Conservation (phyloP, 2,329 filamentous ascomycete genomes). For the Arthrobotrys sinensis region DNA sequence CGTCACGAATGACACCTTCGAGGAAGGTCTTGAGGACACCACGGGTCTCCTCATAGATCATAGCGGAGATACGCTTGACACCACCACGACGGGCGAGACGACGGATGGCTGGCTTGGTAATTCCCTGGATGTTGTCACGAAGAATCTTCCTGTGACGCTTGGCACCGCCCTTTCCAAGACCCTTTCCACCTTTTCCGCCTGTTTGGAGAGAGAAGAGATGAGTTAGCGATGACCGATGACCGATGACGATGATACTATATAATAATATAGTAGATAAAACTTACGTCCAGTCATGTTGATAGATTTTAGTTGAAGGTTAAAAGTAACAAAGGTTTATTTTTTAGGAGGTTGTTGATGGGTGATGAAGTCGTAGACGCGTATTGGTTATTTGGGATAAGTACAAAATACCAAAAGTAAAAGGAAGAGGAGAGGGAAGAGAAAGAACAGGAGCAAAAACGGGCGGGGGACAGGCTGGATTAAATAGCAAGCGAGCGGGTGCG, state of each 20-base stretch:
- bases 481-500: constrained; percentile 53
- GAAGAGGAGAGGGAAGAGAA: constrained; percentile 1
- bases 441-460: constrained; percentile 30
- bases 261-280: constrained; percentile 21
- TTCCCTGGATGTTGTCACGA: constrained; percentile 99
- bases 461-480: constrained; percentile 47
- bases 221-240: constrained; percentile 68
- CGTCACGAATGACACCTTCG: constrained; percentile 82
- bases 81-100: constrained; percentile 99
- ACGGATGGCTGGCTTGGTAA: constrained; percentile 97
- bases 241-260: constrained; percentile 11
- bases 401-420: constrained; percentile 22
- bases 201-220: constrained; percentile 65
- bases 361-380: constrained; percentile 39
- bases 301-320: constrained; percentile 18
- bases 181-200: constrained; percentile 97
- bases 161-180: constrained; percentile 96
- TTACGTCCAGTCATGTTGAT: constrained; percentile 61
- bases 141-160: constrained; percentile 99
- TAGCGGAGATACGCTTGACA: constrained; percentile 99
- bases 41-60: constrained; percentile 86
- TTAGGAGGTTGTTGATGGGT: constrained; percentile 23
- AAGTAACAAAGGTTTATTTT: constrained; percentile 45
- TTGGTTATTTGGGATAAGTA: constrained; percentile 26
- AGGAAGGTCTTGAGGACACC: constrained; percentile 85